Percentiles rank a stretch among this genome's conserved stretches.
Conservation (phyloP, 2,329 filamentous ascomycete genomes). For the Penicillium sp. region DNA sequence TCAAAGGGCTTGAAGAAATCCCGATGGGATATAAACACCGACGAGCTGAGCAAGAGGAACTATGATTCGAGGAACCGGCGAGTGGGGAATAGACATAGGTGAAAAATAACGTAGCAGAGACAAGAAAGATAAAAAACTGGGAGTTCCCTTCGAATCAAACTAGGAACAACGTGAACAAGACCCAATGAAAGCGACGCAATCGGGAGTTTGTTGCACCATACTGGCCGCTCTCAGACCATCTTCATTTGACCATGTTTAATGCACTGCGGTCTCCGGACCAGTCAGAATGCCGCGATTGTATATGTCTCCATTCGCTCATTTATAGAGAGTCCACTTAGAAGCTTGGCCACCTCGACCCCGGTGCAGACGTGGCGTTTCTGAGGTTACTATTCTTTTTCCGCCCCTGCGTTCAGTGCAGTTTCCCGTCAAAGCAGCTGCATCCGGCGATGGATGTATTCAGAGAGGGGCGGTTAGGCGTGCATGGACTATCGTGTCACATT, state of each 20-base stretch:
- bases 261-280: background rate
- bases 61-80: constrained; percentile 2
- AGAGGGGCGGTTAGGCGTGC: too few species aligned
- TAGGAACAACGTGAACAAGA: background rate
- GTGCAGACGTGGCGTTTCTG: constrained; percentile 9
- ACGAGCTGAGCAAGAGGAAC: background rate
- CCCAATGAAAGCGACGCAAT: background rate
- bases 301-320: background rate
- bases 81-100: background rate
- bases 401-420: background rate
- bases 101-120: background rate
- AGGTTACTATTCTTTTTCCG: constrained; percentile 7
- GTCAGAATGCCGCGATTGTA: background rate
- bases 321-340: background rate
- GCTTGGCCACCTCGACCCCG: background rate
- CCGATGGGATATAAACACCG: background rate
- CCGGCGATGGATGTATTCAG: background rate
- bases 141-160: background rate
- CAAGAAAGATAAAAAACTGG: too few species aligned
- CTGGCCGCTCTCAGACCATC: background rate
- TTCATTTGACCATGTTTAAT: background rate
- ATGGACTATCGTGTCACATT: too few species aligned
- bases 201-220: background rate
- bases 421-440: background rate
- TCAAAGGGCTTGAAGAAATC: background rate